These are phyloP conservation scores for Leishmania tropica DNA, from an alignment of 208 protist genomes.

Conservation along the genomic window DNA sequence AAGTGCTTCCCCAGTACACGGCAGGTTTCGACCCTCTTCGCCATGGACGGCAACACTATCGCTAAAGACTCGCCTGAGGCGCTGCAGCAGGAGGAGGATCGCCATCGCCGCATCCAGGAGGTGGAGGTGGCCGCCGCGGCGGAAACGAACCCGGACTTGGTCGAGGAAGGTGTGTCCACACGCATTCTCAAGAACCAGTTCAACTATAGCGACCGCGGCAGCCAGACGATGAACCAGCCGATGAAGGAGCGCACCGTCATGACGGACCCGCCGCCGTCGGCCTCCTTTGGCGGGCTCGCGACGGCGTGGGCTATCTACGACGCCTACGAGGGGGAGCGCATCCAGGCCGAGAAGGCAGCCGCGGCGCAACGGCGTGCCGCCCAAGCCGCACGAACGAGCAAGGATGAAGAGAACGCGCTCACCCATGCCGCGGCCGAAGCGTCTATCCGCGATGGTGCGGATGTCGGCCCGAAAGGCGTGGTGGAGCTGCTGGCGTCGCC, in stretches of 20 bases:
- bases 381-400: conserved; percentile 62
- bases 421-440: conserved; percentile 15
- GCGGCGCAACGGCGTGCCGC: conserved; percentile 69
- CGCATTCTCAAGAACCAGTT: conserved; percentile 97
- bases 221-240: conserved; percentile 95
- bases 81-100: conserved; percentile 89
- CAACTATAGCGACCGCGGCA: conserved; percentile 97
- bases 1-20: conserved; percentile 91
- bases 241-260: conserved; percentile 81
- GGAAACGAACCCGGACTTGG: conserved; percentile 84
- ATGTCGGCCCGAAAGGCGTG: conserved; percentile 32
- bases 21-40: conserved; percentile 85
- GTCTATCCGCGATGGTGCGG: conserved; percentile 12
- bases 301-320: conserved; percentile 97
- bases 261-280: conserved; percentile 93
- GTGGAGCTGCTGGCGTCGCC: conserved; percentile 71
- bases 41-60: conserved; percentile 83
- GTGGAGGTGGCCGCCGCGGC: conserved; percentile 73
- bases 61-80: conserved; percentile 87
- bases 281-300: conserved; percentile 83
- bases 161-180: conserved; percentile 83
- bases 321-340: conserved; percentile 93
- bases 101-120: conserved; percentile 66
- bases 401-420: conserved; percentile 69
- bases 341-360: conserved; percentile 77